Conservation (phyloP, 768 basidiomycete genomes). For the Pisolithus marmoratus region DNA sequence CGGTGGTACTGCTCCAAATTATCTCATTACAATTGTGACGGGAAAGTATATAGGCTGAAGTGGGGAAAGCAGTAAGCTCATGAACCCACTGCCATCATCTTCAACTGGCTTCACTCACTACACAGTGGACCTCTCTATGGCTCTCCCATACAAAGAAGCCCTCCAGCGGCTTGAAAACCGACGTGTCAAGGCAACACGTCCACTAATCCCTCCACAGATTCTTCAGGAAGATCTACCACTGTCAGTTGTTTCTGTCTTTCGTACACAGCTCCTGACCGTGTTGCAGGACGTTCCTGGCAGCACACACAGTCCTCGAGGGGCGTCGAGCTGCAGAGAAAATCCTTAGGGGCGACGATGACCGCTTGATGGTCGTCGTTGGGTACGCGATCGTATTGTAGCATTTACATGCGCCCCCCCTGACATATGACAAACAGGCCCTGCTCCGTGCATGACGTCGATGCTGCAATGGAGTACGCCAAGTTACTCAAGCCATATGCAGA, state of each 20-base stretch:
- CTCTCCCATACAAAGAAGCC: constrained; percentile 75
- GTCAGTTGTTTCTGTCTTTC: constrained; percentile 34
- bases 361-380: constrained; percentile 90
- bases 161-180: constrained; percentile 79
- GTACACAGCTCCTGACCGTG: constrained; percentile 4
- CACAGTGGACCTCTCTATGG: constrained; percentile 47
- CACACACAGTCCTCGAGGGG: constrained; percentile 87
- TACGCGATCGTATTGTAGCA: constrained; percentile 26
- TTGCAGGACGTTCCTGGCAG: constrained; percentile 65
- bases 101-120: constrained; percentile 11
- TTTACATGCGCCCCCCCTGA: constrained; percentile 7
- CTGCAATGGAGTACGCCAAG: constrained; percentile 83
- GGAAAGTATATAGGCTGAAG: constrained; percentile 4
- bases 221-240: constrained; percentile 90
- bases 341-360: constrained; percentile 83
- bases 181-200: constrained; percentile 80
- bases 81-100: constrained; percentile 5
- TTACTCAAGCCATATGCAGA: constrained; percentile 78
- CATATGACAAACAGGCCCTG: constrained; percentile 63
- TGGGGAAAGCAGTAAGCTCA: constrained; percentile 15
- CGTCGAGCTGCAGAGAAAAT: constrained; percentile 74
- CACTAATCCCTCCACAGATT: constrained; percentile 92
- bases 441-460: constrained; percentile 86
- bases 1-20: not conserved
- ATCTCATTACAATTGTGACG: not conserved